Evolutionary conservation across 306 rosid genomes (phyloP).

Genomic region (Abrus precatorius): DNA sequence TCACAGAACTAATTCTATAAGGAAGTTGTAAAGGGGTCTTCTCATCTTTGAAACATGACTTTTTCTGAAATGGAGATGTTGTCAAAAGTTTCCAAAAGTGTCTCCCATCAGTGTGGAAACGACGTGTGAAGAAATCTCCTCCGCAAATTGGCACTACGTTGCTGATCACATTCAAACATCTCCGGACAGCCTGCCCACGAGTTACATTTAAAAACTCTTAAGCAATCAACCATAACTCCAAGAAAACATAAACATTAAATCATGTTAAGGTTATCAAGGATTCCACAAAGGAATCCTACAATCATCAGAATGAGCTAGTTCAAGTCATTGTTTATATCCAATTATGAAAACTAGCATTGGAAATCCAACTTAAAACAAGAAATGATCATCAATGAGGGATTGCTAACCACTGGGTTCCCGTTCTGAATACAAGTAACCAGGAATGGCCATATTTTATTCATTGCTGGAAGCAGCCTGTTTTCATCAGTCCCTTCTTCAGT

Average conservation of each 20-base stretch:
- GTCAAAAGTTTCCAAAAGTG: conserved; percentile 88
- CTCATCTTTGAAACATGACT: conserved; percentile 61
- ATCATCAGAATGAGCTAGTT: not conserved
- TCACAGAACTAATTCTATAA: conserved; percentile 64
- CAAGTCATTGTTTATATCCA: conserved; percentile 24
- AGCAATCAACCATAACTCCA: conserved; percentile 24
- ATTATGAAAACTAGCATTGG: not conserved
- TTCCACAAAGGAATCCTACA: conserved; percentile 17
- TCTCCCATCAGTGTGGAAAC: conserved; percentile 75
- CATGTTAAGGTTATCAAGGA: conserved; percentile 5
- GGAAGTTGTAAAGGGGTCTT: conserved; percentile 76
- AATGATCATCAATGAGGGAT: conserved; percentile 36
- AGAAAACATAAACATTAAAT: conserved; percentile 25
- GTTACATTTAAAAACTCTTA: conserved; percentile 19
- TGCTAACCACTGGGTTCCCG: conserved; percentile 78
- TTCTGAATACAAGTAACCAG: conserved; percentile 79
- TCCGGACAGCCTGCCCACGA: conserved; percentile 69
- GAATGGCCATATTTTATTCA: conserved; percentile 96
- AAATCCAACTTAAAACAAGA: conserved; percentile 12
- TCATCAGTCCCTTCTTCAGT: conserved; percentile 79
- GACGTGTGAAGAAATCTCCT: conserved; percentile 92
- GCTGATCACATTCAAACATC: conserved; percentile 73
- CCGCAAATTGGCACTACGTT: conserved; percentile 72
- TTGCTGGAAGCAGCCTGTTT: conserved; percentile 94
- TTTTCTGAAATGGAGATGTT: conserved; percentile 71